Evolutionary conservation across 371 early-diverging fungal genomes (phyloP), one percentile per base, ranked within the genome.

Genomic region (Mortierella sp.): DNA sequence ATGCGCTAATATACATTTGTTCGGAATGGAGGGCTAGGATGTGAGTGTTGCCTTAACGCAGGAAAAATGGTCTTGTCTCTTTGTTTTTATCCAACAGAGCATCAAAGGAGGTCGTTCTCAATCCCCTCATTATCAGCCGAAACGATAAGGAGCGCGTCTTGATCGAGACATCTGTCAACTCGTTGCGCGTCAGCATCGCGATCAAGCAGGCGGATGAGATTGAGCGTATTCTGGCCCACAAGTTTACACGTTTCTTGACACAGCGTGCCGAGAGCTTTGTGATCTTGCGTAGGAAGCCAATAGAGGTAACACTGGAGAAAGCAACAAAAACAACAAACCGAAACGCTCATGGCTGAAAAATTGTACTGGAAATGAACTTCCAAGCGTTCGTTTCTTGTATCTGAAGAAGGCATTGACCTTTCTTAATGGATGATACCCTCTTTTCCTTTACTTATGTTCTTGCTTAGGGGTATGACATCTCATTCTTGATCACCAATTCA

Each of bases 181-280:
- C 97, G 11, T 82, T 97, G 59, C 95, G 99, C 51, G 82, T 99
- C 63, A 91, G 91, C 72, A 99, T 99, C 73, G 92, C 93, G 44
- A 95, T 99, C 81, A 99, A 99, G 82, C 97, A 97, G 83, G 97
- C 97, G 4, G 98, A 99, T 83, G 99, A 99, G 54, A 93, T 97
- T 56, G 99, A 99, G 78, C 86, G 92, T 49, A 94, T 99, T 51
- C 72, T 99, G 64, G 92, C 94, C 62, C 97, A 97, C 87, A 95
- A 97, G 79, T 96, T 99, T 70, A 92, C 97, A 30, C 89, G 98
- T 51, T 99, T 99, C 86, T 82, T 99, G 81, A 99, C 94, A 93
- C 83, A 92, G 87, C 87, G 99, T 55, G 99, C 99, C 9, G 99
- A 99, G 72, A 94, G 85, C 84, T 99, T 99, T 87, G 90, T 96